Evolutionary conservation across 768 basidiomycete species (phyloP), one percentile per base, ranked within the genome.

Genomic region (Boletus patriciae): DNA sequence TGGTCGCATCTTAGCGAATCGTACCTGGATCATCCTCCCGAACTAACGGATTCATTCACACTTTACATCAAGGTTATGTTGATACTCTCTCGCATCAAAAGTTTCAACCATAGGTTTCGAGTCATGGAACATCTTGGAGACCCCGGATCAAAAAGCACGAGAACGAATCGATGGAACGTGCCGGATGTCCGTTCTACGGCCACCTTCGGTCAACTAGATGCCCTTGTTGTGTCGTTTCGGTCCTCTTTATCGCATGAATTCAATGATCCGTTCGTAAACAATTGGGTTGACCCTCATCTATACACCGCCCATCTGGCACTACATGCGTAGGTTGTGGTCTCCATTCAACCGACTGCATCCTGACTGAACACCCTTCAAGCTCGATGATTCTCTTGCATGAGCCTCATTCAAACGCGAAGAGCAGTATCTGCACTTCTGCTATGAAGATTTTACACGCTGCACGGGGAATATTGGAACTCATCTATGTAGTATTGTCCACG

Each of bases 351-450:
- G 77, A 73, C 74, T 75, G 12, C 74, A 79, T 70, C 59, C 74
- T 68, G 9, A 45, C 18, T 46, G 45, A 25, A 46, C 15, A 36
- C 29, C 27, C 29, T 62, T 33, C 45, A 60, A 92, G 90, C 13
- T 81, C 86, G 7, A 82, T 74, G 15, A 86, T 92, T 50, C 74
- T 90, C 19, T 72, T 92, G 41, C 90, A 91, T 62, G 90, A 92
- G 60, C 87, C 88, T 4, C 88, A 90, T 64, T 87, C 88, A 18
- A 80, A 83, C 56, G 76, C 87, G 46, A 75, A 77, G 25, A 74
- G 71, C 45, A 77, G 78, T 18, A 81, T 82, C 36, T 91, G 88
- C 62, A 77, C 83, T 41, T 90, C 87, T 41, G 85, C 88, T 15
- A 77, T 84, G 61, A 87, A 83, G 64, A 84, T 90, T 31, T 73